Evolutionary conservation across 2,329 filamentous ascomycete genomes (phyloP).

Genomic region (Neonectria neomacrospora): DNA sequence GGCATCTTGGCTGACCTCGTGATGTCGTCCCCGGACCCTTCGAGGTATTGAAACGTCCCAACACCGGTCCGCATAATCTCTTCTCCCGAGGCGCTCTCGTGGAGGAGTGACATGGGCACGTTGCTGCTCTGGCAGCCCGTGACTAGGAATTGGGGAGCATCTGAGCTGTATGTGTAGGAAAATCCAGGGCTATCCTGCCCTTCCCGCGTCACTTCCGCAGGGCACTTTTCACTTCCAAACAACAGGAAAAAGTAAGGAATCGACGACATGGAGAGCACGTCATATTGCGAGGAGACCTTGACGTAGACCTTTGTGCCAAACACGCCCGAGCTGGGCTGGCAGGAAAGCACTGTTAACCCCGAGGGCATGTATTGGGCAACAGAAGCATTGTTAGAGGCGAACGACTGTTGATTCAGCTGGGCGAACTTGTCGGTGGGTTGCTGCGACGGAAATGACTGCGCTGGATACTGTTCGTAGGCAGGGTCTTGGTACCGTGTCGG

Average conservation of each 20-base stretch:
- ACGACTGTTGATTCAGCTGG: conserved; percentile 66
- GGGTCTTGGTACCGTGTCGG: conserved; percentile 69
- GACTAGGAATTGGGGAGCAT: conserved; percentile 71
- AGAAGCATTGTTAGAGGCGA: conserved; percentile 69
- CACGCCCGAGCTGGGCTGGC: conserved; percentile 74
- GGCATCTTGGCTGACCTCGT: conserved; percentile 51
- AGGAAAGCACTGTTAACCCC: conserved; percentile 72
- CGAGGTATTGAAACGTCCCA: conserved; percentile 61
- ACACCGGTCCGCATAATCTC: conserved; percentile 62
- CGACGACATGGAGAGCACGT: conserved; percentile 70
- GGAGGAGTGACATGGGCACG: conserved; percentile 66
- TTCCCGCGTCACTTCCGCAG: conserved; percentile 68
- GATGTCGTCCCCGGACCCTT: conserved; percentile 60
- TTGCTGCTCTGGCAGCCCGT: conserved; percentile 61
- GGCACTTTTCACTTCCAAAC: conserved; percentile 81
- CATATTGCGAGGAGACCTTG: conserved; percentile 79
- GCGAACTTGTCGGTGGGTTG: conserved; percentile 62
- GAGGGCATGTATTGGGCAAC: conserved; percentile 75
- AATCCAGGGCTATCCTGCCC: conserved; percentile 69
- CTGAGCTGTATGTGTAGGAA: conserved; percentile 77
- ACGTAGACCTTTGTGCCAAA: conserved; percentile 78
- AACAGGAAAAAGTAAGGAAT: conserved; percentile 71
- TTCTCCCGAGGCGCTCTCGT: conserved; percentile 63
- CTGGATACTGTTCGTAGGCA: conserved; percentile 63
- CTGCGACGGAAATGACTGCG: conserved; percentile 59